Evolutionary conservation across 108 stramenopile genomes (phyloP), one percentile per base, ranked within the genome.

Genomic region (Licmophora abbreviata): DNA sequence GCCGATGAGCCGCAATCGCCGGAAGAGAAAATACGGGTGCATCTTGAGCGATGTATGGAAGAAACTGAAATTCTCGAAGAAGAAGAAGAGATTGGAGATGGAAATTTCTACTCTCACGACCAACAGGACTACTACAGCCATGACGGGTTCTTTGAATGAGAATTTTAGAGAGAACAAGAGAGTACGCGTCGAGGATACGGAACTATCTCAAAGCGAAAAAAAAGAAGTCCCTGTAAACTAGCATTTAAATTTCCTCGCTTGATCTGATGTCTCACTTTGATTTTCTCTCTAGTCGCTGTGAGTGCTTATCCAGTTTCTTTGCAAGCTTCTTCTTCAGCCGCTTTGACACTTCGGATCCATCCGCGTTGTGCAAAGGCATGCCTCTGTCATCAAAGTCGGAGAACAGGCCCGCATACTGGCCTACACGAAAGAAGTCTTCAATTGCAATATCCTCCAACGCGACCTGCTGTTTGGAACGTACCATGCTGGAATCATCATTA

Each of bases 271-370:
- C 17, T 24, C 36, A 28, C 0, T 25, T 48, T 18, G n/a, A n/a
- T n/a, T n/a, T n/a, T n/a, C n/a, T n/a, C n/a, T n/a, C n/a, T n/a
- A 68, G 41, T 18, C 68, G 56, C n/a, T 23, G 29, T 17, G 17
- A 37, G 54, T 64, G 58, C 15, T 52, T 54, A 24, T 72, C 58
- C 2, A 55, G 46, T 32, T 79, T 79, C 44, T 76, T 79, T 26
- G 46, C 9, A 8, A 83, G 58, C 53, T 78, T 83, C 43, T 78
- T 76, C 9, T 51, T 21, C 36, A 51, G 31, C 12, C 76, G 61
- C 20, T 71, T 82, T 12, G 76, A 77, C 7, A 82, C 42, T 15
- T 73, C 63, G 14, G 64, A 54, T 10, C 73, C 81, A 40, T 77
- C 73, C 4, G 66, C 69, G 40, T 76, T 68, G 14, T 58, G 63